These are phyloP conservation scores for Lumnitzera littorea DNA, from an alignment of 345 rosid species.

Conservation along the genomic window DNA sequence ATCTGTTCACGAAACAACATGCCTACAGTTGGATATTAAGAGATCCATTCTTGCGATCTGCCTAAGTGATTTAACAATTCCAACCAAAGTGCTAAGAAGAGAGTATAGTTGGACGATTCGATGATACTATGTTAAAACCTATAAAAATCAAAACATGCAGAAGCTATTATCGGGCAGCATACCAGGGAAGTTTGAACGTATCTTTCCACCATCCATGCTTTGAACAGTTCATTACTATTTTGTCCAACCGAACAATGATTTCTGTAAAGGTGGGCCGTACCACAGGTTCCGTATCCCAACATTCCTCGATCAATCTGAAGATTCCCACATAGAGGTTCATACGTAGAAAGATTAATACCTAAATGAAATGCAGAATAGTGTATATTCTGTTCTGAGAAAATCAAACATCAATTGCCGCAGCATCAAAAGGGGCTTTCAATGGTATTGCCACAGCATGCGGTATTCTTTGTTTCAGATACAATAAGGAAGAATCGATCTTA, in stretches of 20 bases:
- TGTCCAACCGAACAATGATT: slow-evolving; percentile 74
- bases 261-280: slow-evolving; percentile 73
- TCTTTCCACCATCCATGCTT: slow-evolving; percentile 97
- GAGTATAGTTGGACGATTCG: too few relatives aligned
- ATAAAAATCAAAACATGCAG: neutral
- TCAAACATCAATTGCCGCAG: too few relatives aligned
- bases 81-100: too few relatives aligned
- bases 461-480: too few relatives aligned
- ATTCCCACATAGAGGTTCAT: neutral
- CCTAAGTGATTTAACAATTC: too few relatives aligned
- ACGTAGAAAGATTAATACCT: neutral
- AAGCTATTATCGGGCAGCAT: slow-evolving; percentile 18
- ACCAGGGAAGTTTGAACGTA: slow-evolving; percentile 94
- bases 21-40: too few relatives aligned
- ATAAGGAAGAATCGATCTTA: too few relatives aligned
- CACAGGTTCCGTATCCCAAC: slow-evolving; percentile 61
- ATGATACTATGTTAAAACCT: neutral
- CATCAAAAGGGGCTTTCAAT: too few relatives aligned
- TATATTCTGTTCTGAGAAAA: too few relatives aligned
- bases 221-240: slow-evolving; percentile 56
- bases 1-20: too few relatives aligned
- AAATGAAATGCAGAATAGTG: neutral
- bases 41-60: too few relatives aligned
- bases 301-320: slow-evolving; percentile 78
- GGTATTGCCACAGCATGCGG: too few relatives aligned